Conservation (phyloP, 768 basidiomycete species). For the Amyloporia xantha region DNA sequence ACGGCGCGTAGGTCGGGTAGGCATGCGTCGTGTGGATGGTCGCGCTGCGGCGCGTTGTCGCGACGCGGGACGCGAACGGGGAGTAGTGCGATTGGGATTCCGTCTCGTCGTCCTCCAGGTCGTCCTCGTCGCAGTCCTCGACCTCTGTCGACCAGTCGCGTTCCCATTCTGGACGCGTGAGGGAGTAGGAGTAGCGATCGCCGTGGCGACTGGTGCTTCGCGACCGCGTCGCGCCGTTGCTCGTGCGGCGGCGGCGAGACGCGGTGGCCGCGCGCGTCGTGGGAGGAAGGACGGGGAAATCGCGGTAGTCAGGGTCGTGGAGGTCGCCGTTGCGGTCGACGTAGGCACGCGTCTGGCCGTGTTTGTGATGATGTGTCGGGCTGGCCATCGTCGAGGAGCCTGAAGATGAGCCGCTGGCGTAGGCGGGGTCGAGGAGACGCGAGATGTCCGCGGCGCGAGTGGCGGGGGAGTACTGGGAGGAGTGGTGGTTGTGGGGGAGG, state of each 20-base stretch:
- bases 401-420: conserved; percentile 30
- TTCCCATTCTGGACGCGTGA: conserved; percentile 20
- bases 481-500: conserved; percentile 16
- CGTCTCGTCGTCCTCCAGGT: conserved; percentile 15
- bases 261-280: conserved; percentile 6
- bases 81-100: conserved; percentile 15
- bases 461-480: conserved; percentile 27
- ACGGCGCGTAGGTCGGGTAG: conserved; percentile 13
- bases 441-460: conserved; percentile 46
- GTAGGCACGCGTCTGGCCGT: conserved; percentile 33
- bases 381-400: conserved; percentile 18
- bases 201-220: conserved; percentile 11
- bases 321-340: conserved; percentile 57
- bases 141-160: conserved; percentile 19
- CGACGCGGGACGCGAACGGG: conserved; percentile 14
- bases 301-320: conserved; percentile 62
- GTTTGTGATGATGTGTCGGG: conserved; percentile 13
- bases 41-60: conserved; percentile 13
- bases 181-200: conserved; percentile 11
- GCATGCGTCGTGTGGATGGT: conserved; percentile 10
- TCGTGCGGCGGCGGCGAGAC: conserved; percentile 8
- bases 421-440: conserved; percentile 59
- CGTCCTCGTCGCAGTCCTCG: conserved; percentile 19
- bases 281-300: conserved; percentile 42
- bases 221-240: conserved; percentile 9